Base-by-base conservation (phyloP, 1,284 basidiomycete species). In the Puccinia novopanici region DNA sequence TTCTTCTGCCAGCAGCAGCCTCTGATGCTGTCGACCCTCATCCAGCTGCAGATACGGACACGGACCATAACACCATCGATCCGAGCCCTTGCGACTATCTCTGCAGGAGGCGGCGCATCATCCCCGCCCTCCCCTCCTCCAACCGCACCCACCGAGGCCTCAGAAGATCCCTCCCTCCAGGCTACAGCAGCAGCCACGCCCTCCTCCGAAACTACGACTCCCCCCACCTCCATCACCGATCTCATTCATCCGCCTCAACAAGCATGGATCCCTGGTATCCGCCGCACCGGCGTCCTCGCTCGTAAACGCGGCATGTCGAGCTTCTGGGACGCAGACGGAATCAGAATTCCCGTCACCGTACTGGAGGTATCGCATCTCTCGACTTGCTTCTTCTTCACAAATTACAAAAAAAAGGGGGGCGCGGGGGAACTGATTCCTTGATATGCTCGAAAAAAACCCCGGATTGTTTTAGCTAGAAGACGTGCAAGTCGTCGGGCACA, bases 301-400 rank as follows among this genome's bases (percentile, higher is more conserved):
- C 89, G 92, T 81, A 99, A 99, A 88, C 90, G 93, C 71, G 97
- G 97, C 67, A 99, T 99, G 96, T 92, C 93, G 8, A 90, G 91
- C 17, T 88, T 98, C 84, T 99, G 94, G 92, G 92, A 96, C 85
- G 90, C 92, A 84, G 91, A 93, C 82, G 97, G 97, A 50, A 90
- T 90, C 59, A 88, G 93, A 79, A 89, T 92, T 83, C 95, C 97
- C 0, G 94, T 97, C 19, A 99, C 97, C 0, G 91, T 99, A 52
- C 89, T 99, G 45, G 94, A 98, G 89, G 95, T 95, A 82, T 84
- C n/a, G n/a, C 90, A 85, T 72, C 75, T 10, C 82, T 84, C 84
- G 50, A 83, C n/a, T n/a, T n/a, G n/a, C n/a, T n/a, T n/a, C n/a
- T n/a, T n/a, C n/a, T 83, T 67, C 82, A 81, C 17, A 27, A 63